phyloP scores from a whole-genome alignment of 768 basidiomycete species.

The Gelatoporia subvermispora region DNA sequence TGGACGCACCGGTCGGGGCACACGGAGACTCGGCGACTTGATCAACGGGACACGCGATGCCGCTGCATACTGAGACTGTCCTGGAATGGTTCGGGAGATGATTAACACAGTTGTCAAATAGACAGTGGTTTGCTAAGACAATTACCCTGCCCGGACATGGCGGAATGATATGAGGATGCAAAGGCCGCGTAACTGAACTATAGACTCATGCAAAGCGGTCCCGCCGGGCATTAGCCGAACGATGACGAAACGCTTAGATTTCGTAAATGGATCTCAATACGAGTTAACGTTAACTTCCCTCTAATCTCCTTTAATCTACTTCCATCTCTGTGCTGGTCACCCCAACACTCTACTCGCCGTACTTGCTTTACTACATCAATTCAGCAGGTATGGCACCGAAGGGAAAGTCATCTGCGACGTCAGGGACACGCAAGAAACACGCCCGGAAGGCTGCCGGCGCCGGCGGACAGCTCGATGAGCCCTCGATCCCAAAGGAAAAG shows the following conservation, averaged over 20 bases:
- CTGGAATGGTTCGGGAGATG: slow-evolving; percentile 1
- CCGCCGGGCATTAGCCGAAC: too few species aligned
- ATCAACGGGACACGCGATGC: slow-evolving; percentile 79
- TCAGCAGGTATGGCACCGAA: slow-evolving; percentile 24
- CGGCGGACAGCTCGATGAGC: slow-evolving; percentile 24
- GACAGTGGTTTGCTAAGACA: not conserved
- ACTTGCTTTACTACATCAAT: too few species aligned
- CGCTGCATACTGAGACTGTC: slow-evolving; percentile 61
- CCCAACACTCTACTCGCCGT: too few species aligned
- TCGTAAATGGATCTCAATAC: too few species aligned
- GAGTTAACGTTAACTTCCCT: too few species aligned
- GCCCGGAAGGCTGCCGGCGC: slow-evolving; percentile 61
- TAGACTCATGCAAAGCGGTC: too few species aligned
- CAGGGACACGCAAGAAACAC: slow-evolving; percentile 91
- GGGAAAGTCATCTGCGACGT: slow-evolving; percentile 73
- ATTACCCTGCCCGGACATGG: slow-evolving; percentile 3
- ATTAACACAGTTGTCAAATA: too few species aligned
- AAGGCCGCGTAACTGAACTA: too few species aligned
- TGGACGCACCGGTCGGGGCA: slow-evolving; percentile 67
- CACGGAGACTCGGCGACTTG: slow-evolving; percentile 85
- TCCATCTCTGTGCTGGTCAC: too few species aligned
- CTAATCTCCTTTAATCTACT: too few species aligned
- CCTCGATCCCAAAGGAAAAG: slow-evolving; percentile 25
- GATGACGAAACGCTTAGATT: too few species aligned
- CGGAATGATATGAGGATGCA: not conserved